Base-by-base conservation (phyloP, 225 moss, liverwort and hornwort genomes). In the Marchantia paleacea region DNA sequence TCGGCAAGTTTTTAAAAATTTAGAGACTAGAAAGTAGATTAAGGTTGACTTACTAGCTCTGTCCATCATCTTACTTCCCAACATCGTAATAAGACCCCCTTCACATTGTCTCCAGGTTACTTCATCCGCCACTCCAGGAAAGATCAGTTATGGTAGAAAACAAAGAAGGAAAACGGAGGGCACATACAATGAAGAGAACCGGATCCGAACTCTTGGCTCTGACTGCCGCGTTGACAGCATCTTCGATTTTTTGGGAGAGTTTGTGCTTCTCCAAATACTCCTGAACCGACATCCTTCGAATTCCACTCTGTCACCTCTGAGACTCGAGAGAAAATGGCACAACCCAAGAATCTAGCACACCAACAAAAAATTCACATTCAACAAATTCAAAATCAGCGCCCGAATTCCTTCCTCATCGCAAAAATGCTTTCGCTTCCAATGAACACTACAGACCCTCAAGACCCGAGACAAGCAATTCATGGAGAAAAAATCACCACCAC, bases 191-290 rank as follows among this genome's bases (percentile, higher is more conserved):
- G 90, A 97, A 97, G 73, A 94, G 89, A 76, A 97, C 92, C 29
- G 97, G 97, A 84, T 97, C 97, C 54, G 92, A 69, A 63, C 93
- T 93, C 87, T 97, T 97, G 72, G 94, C 97, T 52, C 97, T 86
- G 53, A 97, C 93, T 13, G 97, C 97, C 29, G 97, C 97, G 82
- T 97, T 97, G 86, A 97, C 94, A 6, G 94, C 94, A 83, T 97
- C 97, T 88, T 97, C 94, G 79, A 97, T 97, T 70, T 93, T 92
- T 82, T 90, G 91, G 26, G 94, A 97, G 52, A 97, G 93, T 87
- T 94, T 94, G 88, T 97, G 97, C 94, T 97, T 97, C 87, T 97
- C 97, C 86, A 97, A 80, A 81, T 97, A 97, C 85, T 97, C 94
- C 60, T 94, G 94, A 87, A 97, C 94, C 72, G 94, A 96, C 96